phyloP scores from a whole-genome alignment of 305 asterid species.

The Rubia tinctorum region DNA sequence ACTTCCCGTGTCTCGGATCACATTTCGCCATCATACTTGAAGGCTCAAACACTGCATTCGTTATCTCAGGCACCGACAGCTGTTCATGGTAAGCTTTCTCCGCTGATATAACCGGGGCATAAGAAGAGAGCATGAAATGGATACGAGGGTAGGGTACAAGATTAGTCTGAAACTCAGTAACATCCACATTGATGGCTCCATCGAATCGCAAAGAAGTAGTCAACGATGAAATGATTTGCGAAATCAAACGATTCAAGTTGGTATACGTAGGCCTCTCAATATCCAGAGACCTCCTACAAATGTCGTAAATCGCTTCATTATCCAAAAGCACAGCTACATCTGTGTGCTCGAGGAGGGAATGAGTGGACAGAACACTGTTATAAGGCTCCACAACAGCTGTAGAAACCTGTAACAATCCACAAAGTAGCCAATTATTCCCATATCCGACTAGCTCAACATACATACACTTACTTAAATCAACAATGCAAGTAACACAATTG shows the following conservation, averaged over 20 bases:
- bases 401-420: slow-evolving; percentile 21
- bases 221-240: slow-evolving; percentile 31
- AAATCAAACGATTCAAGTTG: slow-evolving; percentile 29
- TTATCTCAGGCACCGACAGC: slow-evolving; percentile 30
- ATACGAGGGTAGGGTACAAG: slow-evolving; percentile 35
- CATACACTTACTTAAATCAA: not conserved
- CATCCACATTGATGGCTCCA: slow-evolving; percentile 33
- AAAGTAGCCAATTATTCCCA: not conserved
- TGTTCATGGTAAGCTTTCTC: slow-evolving; percentile 32
- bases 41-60: slow-evolving; percentile 32
- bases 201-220: slow-evolving; percentile 30
- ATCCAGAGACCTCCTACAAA: slow-evolving; percentile 32
- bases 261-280: slow-evolving; percentile 33
- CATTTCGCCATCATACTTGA: slow-evolving; percentile 36
- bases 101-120: slow-evolving; percentile 32
- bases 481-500: not conserved
- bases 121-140: slow-evolving; percentile 33
- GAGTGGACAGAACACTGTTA: slow-evolving; percentile 32
- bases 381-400: slow-evolving; percentile 36
- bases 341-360: slow-evolving; percentile 32
- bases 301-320: slow-evolving; percentile 31
- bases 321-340: slow-evolving; percentile 31
- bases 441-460: not conserved
- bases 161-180: slow-evolving; percentile 31
- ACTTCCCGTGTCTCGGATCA: slow-evolving; percentile 32